Base-by-base conservation (phyloP, 768 basidiomycete genomes). In the Boletus vermiculosoides region DNA sequence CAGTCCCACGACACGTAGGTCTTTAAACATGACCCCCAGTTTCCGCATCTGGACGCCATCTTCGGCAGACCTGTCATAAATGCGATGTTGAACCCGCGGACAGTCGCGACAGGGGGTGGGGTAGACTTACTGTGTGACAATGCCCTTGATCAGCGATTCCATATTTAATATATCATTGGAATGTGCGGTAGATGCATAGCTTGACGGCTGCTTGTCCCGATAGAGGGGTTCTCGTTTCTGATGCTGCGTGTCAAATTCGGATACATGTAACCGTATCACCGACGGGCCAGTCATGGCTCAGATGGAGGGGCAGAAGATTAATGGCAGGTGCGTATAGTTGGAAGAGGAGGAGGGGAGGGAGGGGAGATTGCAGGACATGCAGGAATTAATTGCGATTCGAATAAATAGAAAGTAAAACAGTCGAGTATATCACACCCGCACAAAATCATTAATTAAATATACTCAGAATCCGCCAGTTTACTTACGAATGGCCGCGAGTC, bases 1-100 rank as follows among this genome's bases (percentile, higher is more conserved):
- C 5, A 79, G 61, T 30, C 83, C 85, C 5, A 80, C 71, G 37
- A 85, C 84, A 18, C 73, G 73, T 6, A 85, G 77, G 55, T 84
- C 72, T 59, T 76, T 63, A 52, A 85, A 84, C 50, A 74, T 66
- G 23, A 84, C 76, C 6, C 83, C 83, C 7, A 85, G 74, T 48
- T 77, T 73, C 15, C 82, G 75, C 1, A 30, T 42, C 50, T 67
- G 71, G 37, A 75, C 63, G 13, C 68, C 70, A 2, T 71, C 66
- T 33, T 72, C 65, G 15, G 68, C 67, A 5, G 66, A 57, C 55
- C 80, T 81, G 15, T 36, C 23, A 42, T 22, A 25, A 10, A 20
- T 31, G 18, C 8, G 36, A 47, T 25, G 30, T 30, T 22, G 8
- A 20, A n/a, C 12, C 23, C 1, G 2, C 13, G 4, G 36, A 30